Base-by-base conservation (phyloP, 2,329 filamentous ascomycete species). In the Clarireedia hainanense region DNA sequence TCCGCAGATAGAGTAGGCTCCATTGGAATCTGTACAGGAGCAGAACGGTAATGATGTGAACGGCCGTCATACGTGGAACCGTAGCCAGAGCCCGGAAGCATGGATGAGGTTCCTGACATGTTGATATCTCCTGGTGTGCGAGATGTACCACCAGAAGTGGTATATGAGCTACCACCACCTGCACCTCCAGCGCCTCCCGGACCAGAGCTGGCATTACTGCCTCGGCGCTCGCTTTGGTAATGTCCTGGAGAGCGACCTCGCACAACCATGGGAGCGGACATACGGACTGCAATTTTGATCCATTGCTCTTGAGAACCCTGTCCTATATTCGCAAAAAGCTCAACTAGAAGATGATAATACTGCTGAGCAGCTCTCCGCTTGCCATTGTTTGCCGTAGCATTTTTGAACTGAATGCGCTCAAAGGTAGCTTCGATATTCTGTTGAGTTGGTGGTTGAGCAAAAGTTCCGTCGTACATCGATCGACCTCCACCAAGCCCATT, bases 371-470 rank as follows among this genome's bases (percentile, higher is more conserved):
- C 85, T 48, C 85, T 76, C 61, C 86, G 76, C 68, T 88, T 88
- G 50, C 85, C 85, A 60, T 89, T 89, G 69, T 89, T 89, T 26
- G 84, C 84, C 0, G 85, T 89, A 1, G 86, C 85, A 55, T 83
- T 84, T 63, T 88, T 86, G 73, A 89, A 89, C 63, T 89, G 85
- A 39, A 89, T 86, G 2, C 86, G 80, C 65, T 89, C 85, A 66
- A 88, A 89, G 0, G 66, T 69, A n/a, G 64, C 64, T 58, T 70
- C 68, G 1, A 58, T 63, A 3, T 62, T 54, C 2, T 67, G 66
- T 42, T n/a, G 65, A 61, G 45, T 65, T 17, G 65, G 61, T 17
- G 61, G 64, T 50, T 61, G 63, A 12, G 54, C 56, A 36, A 64
- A 67, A 10, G 56, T 55, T 17, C 50, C 61, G 23, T 63, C 62